Conservation (phyloP, 371 early-diverging fungal species). For the Mortierella sp. region DNA sequence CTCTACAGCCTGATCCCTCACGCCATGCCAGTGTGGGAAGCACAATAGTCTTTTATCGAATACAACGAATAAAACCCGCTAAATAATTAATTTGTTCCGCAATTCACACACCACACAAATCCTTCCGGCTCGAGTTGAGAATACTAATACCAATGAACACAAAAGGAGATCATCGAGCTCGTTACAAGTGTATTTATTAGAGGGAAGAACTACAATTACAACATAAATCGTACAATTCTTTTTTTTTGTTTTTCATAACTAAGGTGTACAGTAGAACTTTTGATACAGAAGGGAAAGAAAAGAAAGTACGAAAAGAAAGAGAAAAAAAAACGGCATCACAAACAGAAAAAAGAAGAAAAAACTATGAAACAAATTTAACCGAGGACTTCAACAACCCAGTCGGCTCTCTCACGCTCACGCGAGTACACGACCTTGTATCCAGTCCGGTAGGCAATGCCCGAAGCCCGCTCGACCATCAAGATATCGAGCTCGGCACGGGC, state of each 20-base stretch:
- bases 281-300: not conserved
- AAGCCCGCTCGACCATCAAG: constrained; percentile 53
- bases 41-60: too few species aligned
- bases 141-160: too few species aligned
- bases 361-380: constrained; percentile 19
- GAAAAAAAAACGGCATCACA: not conserved
- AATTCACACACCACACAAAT: too few species aligned
- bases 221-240: constrained; percentile 5
- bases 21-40: too few species aligned
- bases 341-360: not conserved
- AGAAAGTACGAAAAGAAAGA: not conserved
- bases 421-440: constrained; percentile 57
- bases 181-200: constrained; percentile 9
- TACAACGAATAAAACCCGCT: too few species aligned
- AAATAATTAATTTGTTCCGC: too few species aligned
- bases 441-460: constrained; percentile 49
- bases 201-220: constrained; percentile 8
- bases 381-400: constrained; percentile 50
- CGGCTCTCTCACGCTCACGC: constrained; percentile 44
- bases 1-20: not conserved
- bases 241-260: constrained; percentile 4
- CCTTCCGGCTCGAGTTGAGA: too few species aligned
- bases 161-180: too few species aligned
- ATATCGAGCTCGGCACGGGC: constrained; percentile 52
- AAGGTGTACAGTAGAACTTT: not conserved